These are phyloP conservation scores for Populus hybrid DNA, from an alignment of 441 rosid species.

Conservation along the genomic window DNA sequence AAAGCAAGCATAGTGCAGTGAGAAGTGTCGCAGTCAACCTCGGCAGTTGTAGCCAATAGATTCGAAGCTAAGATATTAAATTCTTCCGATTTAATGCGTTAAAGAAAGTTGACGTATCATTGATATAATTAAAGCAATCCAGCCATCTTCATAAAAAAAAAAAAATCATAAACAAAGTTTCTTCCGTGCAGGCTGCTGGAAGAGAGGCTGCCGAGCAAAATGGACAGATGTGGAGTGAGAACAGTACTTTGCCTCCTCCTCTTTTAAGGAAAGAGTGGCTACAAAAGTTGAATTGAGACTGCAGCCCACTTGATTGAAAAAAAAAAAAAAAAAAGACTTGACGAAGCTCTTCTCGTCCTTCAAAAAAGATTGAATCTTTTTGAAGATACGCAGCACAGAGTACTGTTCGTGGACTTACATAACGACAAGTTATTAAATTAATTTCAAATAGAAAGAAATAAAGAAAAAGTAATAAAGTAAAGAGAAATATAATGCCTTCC, in stretches of 20 bases:
- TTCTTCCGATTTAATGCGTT: background rate
- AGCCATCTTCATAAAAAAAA: background rate
- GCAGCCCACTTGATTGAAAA: background rate
- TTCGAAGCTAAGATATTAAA: background rate
- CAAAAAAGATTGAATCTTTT: slow-evolving; percentile 15
- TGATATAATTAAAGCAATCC: no score
- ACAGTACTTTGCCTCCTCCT: background rate
- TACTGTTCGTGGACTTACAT: background rate
- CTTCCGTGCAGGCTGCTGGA: background rate
- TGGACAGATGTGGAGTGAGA: background rate
- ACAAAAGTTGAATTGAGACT: slow-evolving; percentile 1
- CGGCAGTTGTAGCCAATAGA: background rate
- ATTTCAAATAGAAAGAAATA: no score
- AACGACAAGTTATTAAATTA: background rate
- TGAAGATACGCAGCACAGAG: background rate
- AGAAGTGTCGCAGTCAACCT: background rate
- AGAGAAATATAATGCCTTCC: background rate
- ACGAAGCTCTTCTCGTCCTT: slow-evolving; percentile 5
- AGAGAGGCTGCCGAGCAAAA: background rate
- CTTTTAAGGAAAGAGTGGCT: slow-evolving; percentile 4
- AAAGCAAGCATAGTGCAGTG: background rate
- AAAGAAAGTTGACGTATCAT: no score
- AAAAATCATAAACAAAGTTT: background rate
- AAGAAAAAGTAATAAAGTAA: background rate
- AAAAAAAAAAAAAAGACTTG: background rate